Conservation (phyloP, 768 basidiomycete genomes). For the Lactarius hengduanensis region DNA sequence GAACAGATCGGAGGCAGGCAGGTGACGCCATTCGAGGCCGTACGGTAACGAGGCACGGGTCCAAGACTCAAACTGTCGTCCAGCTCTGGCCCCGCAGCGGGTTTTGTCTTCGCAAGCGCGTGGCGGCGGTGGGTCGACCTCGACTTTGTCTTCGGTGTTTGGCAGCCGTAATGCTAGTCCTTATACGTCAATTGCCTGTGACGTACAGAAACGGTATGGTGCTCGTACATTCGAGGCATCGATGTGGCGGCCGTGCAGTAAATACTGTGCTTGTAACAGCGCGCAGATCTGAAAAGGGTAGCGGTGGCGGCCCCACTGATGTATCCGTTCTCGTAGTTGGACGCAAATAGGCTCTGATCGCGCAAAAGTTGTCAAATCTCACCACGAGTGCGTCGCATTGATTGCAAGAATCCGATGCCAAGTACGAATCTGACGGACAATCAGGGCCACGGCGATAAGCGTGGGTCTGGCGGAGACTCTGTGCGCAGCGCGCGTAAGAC, state of each 20-base stretch:
- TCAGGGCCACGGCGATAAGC: constrained; percentile 12
- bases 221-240: not conserved
- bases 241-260: not conserved
- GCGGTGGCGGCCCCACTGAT: not conserved
- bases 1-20: not conserved
- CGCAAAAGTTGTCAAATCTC: not conserved
- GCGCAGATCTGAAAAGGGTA: not conserved
- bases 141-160: constrained; percentile 3
- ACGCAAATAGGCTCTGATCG: not conserved
- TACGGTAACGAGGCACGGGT: not conserved
- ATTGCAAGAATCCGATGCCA: not conserved
- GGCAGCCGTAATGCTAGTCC: not conserved
- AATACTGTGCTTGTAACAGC: not conserved
- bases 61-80: not conserved
- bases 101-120: not conserved
- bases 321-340: not conserved
- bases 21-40: not conserved
- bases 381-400: not conserved
- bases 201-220: not conserved
- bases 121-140: not conserved
- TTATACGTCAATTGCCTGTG: not conserved
- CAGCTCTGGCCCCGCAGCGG: not conserved
- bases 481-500: not conserved
- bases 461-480: constrained; percentile 14
- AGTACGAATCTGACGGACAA: not conserved